Conservation (phyloP, 345 rosid species). For the Punica granatum region DNA sequence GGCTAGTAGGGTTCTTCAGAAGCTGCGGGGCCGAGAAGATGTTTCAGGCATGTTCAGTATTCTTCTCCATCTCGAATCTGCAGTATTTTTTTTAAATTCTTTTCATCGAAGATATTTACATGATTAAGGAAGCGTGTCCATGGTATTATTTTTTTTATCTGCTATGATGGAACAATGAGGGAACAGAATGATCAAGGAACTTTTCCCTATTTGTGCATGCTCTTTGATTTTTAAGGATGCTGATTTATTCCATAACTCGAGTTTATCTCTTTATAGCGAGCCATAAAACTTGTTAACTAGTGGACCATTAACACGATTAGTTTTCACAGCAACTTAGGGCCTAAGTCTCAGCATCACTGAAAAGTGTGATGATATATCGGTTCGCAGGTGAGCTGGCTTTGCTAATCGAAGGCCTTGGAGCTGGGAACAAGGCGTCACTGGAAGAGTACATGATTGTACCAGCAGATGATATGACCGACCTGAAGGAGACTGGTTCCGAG, state of each 20-base stretch:
- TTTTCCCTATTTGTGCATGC: no score
- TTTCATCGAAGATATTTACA: no score
- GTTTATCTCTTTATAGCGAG: no score
- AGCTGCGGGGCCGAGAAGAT: constrained; percentile 32
- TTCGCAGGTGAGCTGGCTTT: constrained; percentile 37
- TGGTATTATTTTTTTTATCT: no score
- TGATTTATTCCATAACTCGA: no score
- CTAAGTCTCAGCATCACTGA: not conserved
- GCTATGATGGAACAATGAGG: no score
- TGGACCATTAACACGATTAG: no score
- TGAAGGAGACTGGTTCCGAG: constrained; percentile 2
- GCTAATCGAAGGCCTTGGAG: constrained; percentile 40
- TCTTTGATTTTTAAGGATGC: no score
- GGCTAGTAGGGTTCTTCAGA: constrained; percentile 28
- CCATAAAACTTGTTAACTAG: no score
- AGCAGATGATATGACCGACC: constrained; percentile 11
- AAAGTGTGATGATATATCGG: constrained; percentile 1
- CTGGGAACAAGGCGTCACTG: constrained; percentile 21
- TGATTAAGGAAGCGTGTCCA: not conserved
- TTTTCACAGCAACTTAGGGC: no score
- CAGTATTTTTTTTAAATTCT: not conserved
- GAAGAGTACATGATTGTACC: constrained; percentile 31
- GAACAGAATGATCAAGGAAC: no score
- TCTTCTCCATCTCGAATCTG: not conserved
- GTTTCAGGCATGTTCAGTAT: constrained; percentile 23